These are phyloP conservation scores for Trametes meyenii DNA, from an alignment of 768 basidiomycete genomes.

Conservation along the genomic window DNA sequence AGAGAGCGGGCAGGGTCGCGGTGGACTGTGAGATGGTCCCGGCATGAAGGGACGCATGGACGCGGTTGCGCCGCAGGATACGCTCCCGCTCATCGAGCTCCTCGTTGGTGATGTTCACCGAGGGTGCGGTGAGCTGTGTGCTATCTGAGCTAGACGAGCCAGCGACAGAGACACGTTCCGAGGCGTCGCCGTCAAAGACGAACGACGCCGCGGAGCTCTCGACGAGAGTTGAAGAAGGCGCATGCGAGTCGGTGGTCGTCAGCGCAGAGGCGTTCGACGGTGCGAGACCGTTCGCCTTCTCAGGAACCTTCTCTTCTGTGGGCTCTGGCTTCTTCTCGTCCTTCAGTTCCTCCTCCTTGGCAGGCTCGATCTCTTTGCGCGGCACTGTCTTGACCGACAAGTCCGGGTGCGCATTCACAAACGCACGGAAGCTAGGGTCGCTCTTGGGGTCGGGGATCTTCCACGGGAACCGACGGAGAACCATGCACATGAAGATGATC, in stretches of 20 bases:
- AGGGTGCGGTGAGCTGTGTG: constrained; percentile 27
- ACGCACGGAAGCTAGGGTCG: constrained; percentile 89
- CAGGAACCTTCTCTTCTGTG: constrained; percentile 9
- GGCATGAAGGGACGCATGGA: constrained; percentile 25
- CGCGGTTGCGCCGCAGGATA: constrained; percentile 18
- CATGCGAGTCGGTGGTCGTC: constrained; percentile 17
- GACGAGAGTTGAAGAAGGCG: constrained; percentile 20
- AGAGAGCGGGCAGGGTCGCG: constrained; percentile 39
- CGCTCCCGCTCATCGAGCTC: constrained; percentile 19
- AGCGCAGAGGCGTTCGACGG: constrained; percentile 5
- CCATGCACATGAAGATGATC: constrained; percentile 99
- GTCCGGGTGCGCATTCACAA: constrained; percentile 92
- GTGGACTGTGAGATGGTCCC: constrained; percentile 31
- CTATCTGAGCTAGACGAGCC: constrained; percentile 18
- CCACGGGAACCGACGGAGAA: constrained; percentile 97
- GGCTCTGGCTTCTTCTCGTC: not conserved
- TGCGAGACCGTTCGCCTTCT: constrained; percentile 8
- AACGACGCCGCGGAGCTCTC: constrained; percentile 21
- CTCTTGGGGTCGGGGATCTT: constrained; percentile 95
- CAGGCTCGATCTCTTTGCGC: constrained; percentile 15
- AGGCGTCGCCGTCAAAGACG: constrained; percentile 14
- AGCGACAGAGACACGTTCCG: constrained; percentile 17
- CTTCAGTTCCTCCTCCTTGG: constrained; percentile 5
- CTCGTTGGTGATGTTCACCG: constrained; percentile 14
- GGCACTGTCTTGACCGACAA: constrained; percentile 47